Conservation (phyloP, 2,329 filamentous ascomycete species). For the Diplodia sapinea region DNA sequence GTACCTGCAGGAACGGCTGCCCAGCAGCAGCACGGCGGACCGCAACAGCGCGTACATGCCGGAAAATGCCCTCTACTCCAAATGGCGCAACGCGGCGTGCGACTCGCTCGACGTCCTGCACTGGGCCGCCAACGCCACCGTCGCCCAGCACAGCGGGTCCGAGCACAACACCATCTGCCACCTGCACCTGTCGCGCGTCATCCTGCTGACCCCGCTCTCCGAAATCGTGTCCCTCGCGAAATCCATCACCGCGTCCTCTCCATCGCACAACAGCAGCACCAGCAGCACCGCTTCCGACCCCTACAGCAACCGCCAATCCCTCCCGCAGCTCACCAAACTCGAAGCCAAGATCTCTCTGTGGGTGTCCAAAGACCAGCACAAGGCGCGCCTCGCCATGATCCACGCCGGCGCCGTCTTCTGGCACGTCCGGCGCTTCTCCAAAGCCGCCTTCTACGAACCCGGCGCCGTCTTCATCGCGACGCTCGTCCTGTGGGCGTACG, state of each 20-base stretch:
- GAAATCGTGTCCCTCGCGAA: conserved; percentile 54
- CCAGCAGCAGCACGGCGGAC: background rate
- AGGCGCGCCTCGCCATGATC: conserved; percentile 62
- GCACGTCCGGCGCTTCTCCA: conserved; percentile 58
- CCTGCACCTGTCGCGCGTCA: conserved; percentile 60
- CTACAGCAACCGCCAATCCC: conserved; percentile 23
- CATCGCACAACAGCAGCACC: no score
- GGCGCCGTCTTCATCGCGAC: conserved; percentile 54
- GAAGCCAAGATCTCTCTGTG: conserved; percentile 53
- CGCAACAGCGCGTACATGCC: conserved; percentile 43
- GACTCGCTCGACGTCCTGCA: conserved; percentile 63
- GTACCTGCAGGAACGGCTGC: conserved; percentile 45
- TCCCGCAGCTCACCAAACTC: conserved; percentile 20
- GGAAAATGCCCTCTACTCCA: conserved; percentile 54
- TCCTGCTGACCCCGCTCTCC: conserved; percentile 57
- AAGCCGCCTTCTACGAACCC: conserved; percentile 57
- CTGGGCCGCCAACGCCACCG: conserved; percentile 62
- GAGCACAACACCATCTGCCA: conserved; percentile 63
- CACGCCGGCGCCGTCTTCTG: conserved; percentile 61
- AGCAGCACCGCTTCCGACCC: background rate
- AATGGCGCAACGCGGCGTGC: conserved; percentile 56
- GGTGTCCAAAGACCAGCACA: conserved; percentile 59
- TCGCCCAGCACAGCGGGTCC: conserved; percentile 56
- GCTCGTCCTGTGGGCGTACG: conserved; percentile 56
- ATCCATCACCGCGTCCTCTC: conserved; percentile 31